Conservation (phyloP, 2,329 filamentous ascomycete species). For the Elsinoe arachidis region DNA sequence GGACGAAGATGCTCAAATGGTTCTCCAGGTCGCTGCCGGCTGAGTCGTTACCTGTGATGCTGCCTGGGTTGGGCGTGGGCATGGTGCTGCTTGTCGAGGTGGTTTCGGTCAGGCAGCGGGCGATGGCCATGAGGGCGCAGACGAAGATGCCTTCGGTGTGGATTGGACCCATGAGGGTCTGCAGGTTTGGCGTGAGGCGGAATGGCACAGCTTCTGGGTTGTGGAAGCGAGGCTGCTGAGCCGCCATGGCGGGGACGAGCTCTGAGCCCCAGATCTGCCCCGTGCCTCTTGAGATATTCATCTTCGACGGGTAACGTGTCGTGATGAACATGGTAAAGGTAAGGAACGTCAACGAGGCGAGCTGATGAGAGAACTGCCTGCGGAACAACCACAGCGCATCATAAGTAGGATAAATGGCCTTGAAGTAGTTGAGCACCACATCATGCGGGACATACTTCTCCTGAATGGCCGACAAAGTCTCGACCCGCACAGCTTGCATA, state of each 20-base stretch:
- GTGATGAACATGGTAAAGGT: slow-evolving; percentile 98
- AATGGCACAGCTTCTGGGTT: slow-evolving; percentile 95
- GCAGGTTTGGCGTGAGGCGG: slow-evolving; percentile 91
- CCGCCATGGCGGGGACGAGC: slow-evolving; percentile 80
- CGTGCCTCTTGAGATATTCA: slow-evolving; percentile 76
- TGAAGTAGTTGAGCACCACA: slow-evolving; percentile 81
- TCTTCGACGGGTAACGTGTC: slow-evolving; percentile 89
- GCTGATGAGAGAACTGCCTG: slow-evolving; percentile 90
- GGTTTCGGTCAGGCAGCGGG: slow-evolving; percentile 83
- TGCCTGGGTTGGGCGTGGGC: slow-evolving; percentile 15
- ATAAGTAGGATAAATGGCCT: slow-evolving; percentile 76
- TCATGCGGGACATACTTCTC: slow-evolving; percentile 83
- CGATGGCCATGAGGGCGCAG: slow-evolving; percentile 93
- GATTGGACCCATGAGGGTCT: slow-evolving; percentile 90
- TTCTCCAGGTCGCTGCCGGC: slow-evolving; percentile 70
- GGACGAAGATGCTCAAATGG: slow-evolving; percentile 85
- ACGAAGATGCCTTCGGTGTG: slow-evolving; percentile 94
- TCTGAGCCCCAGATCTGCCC: slow-evolving; percentile 97
- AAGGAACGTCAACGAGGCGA: slow-evolving; percentile 93
- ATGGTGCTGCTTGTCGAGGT: slow-evolving; percentile 20
- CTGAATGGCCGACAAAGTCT: slow-evolving; percentile 92
- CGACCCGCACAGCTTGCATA: slow-evolving; percentile 46
- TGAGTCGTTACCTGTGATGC: slow-evolving; percentile 18
- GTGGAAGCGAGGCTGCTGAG: slow-evolving; percentile 78
- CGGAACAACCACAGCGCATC: slow-evolving; percentile 98